Conservation (phyloP, 192 early-diverging fungal genomes). For the Coemansia sp. region DNA sequence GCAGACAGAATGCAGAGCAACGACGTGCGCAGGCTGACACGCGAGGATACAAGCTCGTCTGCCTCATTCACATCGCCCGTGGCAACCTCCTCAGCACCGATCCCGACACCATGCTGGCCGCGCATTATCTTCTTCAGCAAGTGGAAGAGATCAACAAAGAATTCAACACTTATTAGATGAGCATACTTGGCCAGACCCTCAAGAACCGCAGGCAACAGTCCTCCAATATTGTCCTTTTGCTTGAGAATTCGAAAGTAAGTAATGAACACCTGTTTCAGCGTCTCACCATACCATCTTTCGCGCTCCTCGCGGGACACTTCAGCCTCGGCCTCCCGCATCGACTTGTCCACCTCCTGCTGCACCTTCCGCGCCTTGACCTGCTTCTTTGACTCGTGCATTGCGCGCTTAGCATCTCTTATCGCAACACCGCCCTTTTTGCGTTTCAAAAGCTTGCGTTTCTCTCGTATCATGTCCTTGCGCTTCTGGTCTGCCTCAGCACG, state of each 20-base stretch:
- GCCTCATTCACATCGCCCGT: constrained; percentile 30
- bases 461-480: constrained; percentile 55
- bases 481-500: constrained; percentile 54
- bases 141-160: constrained; percentile 86
- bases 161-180: constrained; percentile 95
- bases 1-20: constrained; percentile 89
- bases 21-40: constrained; percentile 64
- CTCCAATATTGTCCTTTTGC: constrained; percentile 67
- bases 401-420: constrained; percentile 53
- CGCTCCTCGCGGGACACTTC: constrained; percentile 81
- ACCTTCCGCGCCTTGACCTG: constrained; percentile 65
- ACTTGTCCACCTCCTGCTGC: constrained; percentile 46
- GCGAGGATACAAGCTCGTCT: constrained; percentile 24
- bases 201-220: constrained; percentile 63
- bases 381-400: constrained; percentile 65
- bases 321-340: constrained; percentile 88
- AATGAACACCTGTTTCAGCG: constrained; percentile 89
- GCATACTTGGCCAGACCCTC: constrained; percentile 75
- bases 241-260: constrained; percentile 96
- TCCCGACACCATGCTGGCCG: constrained; percentile 59
- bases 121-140: constrained; percentile 81
- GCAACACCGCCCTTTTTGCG: constrained; percentile 46
- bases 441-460: constrained; percentile 33
- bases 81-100: constrained; percentile 47
- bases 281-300: constrained; percentile 84